These are phyloP conservation scores for Colletotrichum sp. DNA, from an alignment of 2,329 filamentous ascomycete species.

Conservation along the genomic window DNA sequence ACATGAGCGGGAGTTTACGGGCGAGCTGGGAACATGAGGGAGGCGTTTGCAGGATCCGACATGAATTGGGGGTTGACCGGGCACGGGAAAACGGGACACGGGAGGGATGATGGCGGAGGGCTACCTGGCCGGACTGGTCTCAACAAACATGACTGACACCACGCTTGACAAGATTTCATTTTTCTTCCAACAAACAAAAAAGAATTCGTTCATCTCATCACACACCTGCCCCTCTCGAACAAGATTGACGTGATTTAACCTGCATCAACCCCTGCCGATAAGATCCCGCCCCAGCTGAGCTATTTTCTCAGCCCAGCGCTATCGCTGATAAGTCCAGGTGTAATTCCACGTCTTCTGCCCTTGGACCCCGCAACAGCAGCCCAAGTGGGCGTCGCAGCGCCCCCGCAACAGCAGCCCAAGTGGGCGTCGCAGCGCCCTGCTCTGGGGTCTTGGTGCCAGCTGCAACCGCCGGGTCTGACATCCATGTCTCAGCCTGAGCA, in stretches of 20 bases:
- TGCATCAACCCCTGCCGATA: not conserved
- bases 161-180: not conserved
- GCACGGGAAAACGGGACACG: not conserved
- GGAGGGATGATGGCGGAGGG: not conserved
- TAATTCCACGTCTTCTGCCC: not conserved
- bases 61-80: not conserved
- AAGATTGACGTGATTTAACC: not conserved
- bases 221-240: not conserved
- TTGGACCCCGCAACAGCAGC: conserved; percentile 36
- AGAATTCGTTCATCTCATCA: not conserved
- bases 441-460: conserved; percentile 22
- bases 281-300: not conserved
- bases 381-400: conserved; percentile 49
- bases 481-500: not conserved
- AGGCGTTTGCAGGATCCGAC: conserved; percentile 1
- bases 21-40: not conserved
- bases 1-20: not conserved
- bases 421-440: conserved; percentile 51
- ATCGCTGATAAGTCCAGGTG: not conserved
- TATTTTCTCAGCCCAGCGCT: not conserved
- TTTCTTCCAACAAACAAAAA: not conserved
- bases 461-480: not conserved
- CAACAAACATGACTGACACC: not conserved
- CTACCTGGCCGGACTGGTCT: not conserved
- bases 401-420: conserved; percentile 45